Evolutionary conservation across 83 land plant species (phyloP).

Genomic region (Picea abies): DNA sequence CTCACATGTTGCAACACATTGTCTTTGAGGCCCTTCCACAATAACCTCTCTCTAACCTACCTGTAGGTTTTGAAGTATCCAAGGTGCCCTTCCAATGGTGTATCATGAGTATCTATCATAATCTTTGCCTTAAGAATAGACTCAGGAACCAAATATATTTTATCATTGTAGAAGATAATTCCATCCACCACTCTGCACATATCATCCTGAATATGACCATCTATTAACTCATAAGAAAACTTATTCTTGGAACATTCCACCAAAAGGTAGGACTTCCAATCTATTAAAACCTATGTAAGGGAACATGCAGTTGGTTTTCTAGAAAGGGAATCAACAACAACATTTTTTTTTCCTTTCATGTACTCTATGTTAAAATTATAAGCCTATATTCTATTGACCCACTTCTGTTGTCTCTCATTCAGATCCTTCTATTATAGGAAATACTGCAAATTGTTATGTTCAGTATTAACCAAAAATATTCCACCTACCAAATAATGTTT

Average conservation of each 20-base stretch:
- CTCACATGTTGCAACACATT: background rate
- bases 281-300: too few species aligned
- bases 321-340: too few species aligned
- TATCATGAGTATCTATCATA: background rate
- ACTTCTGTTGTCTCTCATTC: too few species aligned
- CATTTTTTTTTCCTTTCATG: too few species aligned
- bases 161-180: background rate
- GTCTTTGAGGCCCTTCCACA: background rate
- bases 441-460: too few species aligned
- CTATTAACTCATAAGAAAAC: too few species aligned
- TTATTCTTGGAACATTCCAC: too few species aligned
- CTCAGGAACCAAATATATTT: background rate
- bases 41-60: background rate
- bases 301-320: too few species aligned
- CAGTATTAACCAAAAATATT: background rate
- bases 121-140: background rate
- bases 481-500: background rate
- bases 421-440: too few species aligned
- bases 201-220: background rate
- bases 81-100: background rate
- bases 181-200: background rate
- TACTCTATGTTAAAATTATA: too few species aligned
- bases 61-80: background rate
- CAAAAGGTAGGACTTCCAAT: too few species aligned
- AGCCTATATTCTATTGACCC: too few species aligned